phyloP scores from a whole-genome alignment of 2,329 filamentous ascomycete species.

The Fonsecaea nubica region DNA sequence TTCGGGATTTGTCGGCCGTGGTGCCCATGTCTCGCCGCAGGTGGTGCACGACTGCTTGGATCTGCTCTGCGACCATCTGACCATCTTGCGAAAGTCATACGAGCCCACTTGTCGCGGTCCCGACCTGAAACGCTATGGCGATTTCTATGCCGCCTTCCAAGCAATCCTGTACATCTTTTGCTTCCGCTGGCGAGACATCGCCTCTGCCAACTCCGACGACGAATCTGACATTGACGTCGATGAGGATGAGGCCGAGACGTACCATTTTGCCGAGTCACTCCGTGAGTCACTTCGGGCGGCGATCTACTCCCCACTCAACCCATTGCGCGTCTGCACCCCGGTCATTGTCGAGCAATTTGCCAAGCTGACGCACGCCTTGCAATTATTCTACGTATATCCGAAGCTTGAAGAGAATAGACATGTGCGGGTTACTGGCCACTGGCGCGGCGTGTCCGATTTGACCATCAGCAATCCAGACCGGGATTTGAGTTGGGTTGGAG shows the following conservation, averaged over 20 bases:
- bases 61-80: conserved; percentile 77
- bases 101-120: conserved; percentile 80
- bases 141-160: conserved; percentile 88
- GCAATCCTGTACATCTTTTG: conserved; percentile 94
- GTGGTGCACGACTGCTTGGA: conserved; percentile 83
- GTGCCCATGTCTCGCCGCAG: conserved; percentile 76
- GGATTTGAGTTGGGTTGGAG: conserved; percentile 66
- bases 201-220: conserved; percentile 57
- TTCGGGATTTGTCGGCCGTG: conserved; percentile 90
- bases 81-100: conserved; percentile 73
- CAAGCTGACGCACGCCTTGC: conserved; percentile 81
- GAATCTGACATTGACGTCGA: conserved; percentile 62
- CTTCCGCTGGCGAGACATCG: conserved; percentile 94
- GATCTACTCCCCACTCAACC: conserved; percentile 88
- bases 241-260: conserved; percentile 68
- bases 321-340: conserved; percentile 91
- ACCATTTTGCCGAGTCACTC: conserved; percentile 77
- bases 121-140: conserved; percentile 80
- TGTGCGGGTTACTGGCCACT: conserved; percentile 58
- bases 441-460: conserved; percentile 46
- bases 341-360: conserved; percentile 92
- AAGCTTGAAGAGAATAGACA: conserved; percentile 92
- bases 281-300: conserved; percentile 76
- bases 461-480: conserved; percentile 56
- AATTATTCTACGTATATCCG: conserved; percentile 87